Percentiles rank a stretch among this genome's conserved stretches.
Evolutionary conservation across 1,284 basidiomycete genomes (phyloP).

Genomic region (Malassezia globosa): DNA sequence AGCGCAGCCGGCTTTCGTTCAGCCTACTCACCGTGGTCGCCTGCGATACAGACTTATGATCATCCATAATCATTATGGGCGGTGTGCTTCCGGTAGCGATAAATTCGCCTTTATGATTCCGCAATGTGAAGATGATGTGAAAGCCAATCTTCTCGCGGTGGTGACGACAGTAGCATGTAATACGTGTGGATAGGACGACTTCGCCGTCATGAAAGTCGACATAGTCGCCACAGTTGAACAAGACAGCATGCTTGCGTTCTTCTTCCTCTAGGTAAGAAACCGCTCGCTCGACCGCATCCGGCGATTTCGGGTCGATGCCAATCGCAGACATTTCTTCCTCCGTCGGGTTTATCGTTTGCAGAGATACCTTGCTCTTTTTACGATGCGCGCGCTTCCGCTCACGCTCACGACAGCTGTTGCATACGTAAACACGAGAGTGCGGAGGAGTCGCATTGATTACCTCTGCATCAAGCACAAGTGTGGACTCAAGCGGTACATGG

Average conservation of each 20-base stretch:
- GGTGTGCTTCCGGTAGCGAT: constrained; percentile 73
- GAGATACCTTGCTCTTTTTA: constrained; percentile 29
- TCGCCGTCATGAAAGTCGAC: constrained; percentile 81
- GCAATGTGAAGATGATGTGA: constrained; percentile 75
- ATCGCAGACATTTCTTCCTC: constrained; percentile 38
- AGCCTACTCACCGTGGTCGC: background rate
- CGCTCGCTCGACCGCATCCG: constrained; percentile 30
- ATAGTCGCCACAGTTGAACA: constrained; percentile 84
- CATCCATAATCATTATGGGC: constrained; percentile 90
- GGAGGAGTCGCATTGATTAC: constrained; percentile 57
- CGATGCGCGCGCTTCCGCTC: constrained; percentile 48
- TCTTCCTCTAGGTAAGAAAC: constrained; percentile 34
- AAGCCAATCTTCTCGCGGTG: constrained; percentile 96
- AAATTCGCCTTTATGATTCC: constrained; percentile 66
- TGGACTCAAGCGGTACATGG: constrained; percentile 40
- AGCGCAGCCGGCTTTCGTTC: background rate
- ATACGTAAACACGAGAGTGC: constrained; percentile 61
- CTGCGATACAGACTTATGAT: constrained; percentile 60
- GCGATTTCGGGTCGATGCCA: constrained; percentile 28
- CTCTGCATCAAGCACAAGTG: constrained; percentile 43
- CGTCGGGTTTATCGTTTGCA: constrained; percentile 20
- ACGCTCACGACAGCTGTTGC: constrained; percentile 59
- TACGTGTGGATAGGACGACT: constrained; percentile 76
- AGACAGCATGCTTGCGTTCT: constrained; percentile 42
- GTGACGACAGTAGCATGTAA: constrained; percentile 98